phyloP scores from a whole-genome alignment of 1,284 basidiomycete genomes.

The Tylopilus sp. region DNA sequence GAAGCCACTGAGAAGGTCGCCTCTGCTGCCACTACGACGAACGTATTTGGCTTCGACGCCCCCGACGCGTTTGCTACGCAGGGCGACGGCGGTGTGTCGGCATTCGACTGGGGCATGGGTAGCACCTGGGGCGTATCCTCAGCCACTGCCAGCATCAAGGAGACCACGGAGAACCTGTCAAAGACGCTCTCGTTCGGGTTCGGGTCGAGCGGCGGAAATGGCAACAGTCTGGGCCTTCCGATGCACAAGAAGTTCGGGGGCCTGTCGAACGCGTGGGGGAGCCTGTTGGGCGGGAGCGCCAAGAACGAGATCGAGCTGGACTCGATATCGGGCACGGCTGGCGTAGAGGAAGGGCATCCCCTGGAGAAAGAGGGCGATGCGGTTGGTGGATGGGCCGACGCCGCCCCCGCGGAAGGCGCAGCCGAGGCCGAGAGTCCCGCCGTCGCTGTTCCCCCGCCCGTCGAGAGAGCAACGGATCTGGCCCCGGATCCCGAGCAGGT shows the following conservation, averaged over 20 bases:
- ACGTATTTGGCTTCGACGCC: slow-evolving; percentile 1
- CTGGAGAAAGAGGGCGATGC: too few species aligned
- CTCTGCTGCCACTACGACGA: neutral
- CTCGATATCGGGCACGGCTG: neutral
- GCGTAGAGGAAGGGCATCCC: neutral
- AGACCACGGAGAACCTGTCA: slow-evolving; percentile 1
- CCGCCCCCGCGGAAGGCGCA: neutral
- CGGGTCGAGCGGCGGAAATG: neutral
- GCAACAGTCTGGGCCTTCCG: neutral
- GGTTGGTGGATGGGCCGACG: neutral
- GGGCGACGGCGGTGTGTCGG: neutral
- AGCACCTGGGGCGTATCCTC: neutral
- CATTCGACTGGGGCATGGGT: neutral
- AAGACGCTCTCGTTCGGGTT: slow-evolving; percentile 11
- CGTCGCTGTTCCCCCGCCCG: neutral
- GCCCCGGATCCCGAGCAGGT: neutral
- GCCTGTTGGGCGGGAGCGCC: neutral
- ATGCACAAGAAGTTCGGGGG: neutral
- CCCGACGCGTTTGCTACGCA: neutral
- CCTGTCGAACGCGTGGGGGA: neutral
- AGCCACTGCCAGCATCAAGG: neutral
- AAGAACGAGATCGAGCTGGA: slow-evolving; percentile 15
- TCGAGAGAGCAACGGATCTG: neutral
- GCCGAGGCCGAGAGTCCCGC: neutral
- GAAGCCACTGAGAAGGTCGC: neutral